Base-by-base conservation (phyloP, 352 stramenopile genomes). In the Pythium dissotocum region DNA sequence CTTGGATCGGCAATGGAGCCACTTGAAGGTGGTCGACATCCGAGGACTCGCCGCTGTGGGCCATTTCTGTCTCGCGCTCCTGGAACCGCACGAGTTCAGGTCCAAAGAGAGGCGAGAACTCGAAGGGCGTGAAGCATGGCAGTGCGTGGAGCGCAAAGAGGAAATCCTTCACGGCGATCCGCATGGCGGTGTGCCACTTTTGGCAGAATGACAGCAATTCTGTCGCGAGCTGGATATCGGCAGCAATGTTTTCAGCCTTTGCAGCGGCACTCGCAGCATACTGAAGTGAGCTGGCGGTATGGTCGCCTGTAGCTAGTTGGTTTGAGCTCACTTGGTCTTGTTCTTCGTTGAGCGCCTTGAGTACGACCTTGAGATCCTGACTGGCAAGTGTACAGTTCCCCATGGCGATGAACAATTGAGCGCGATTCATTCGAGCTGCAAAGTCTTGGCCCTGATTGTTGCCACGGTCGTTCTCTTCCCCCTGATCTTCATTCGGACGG, bases 91-190 rank as follows among this genome's bases (percentile, higher is more conserved):
- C 48, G 8, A 76, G 59, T 21, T 72, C 48, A 2, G 51, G 56
- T 0, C 61, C 73, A 58, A 85, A 77, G 2, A 78, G 28, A 6
- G 67, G 58, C 0, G 70, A 78, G 0, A 87, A 65, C 33, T 81
- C 57, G 28, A 74, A 78, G 14, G 58, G 36, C 0, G 63, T 49
- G 32, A 87, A 73, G 38, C 67, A 76, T 0, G 79, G 78, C 12
- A 90, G 71, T 7, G 72, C 65, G 30, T 82, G 67, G 2, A 88
- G 68, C 14, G 60, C 78, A 36, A 79, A 87, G 8, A 90, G 63
- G 26, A 86, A 87, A 48, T 88, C 82, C 6, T 80, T 78, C n/a
- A 80, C 71, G 1, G 79, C 78, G 30, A 88, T 80, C 13, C 70
- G 64, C 52, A 88, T 68, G 0, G 79, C 80, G 6, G 67, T 55